Evolutionary conservation across 148 eudicot genomes (phyloP), one percentile per base, ranked within the genome.

Genomic region (Selenicereus undatus): DNA sequence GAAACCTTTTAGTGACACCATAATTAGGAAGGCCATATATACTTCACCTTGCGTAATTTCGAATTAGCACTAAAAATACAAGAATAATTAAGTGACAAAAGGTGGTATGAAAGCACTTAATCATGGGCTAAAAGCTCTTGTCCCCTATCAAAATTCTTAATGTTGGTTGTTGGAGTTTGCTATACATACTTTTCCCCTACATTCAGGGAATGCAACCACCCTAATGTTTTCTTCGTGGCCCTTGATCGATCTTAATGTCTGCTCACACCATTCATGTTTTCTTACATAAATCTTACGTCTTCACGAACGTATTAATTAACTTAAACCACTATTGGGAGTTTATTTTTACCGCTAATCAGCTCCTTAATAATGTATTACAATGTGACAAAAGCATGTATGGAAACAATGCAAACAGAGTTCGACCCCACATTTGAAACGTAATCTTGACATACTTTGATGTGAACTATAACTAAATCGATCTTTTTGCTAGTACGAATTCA

Each of bases 101-200:
- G 14, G 21, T 21, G 12, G 39, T 50, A 30, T 77, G 66, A 52
- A 79, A 83, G 79, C 79, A 56, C 76, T 75, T 73, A 65, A 81
- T 73, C 9, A 71, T 79, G 27, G 30, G 66, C n/a, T 36, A 32
- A 80, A 80, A 76, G 51, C 43, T 48, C 26, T 48, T 81, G 83
- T 77, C 78, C 78, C 77, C 86, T 35, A 18, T 29, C 26, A 77
- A 81, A 78, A 73, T 76, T 52, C 78, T 72, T 62, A 73, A 54
- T 81, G 86, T 81, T 78, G 86, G 83, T 52, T 81, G 86, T 81
- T 78, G 86, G 83, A 81, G 42, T 64, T 26, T 50, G 86, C 74
- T 20, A 60, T 50, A 72, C 86, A 60, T 50, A 72, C 86, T 84
- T 84, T 84, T 50, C 14, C 86, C 78, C 74, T 72, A 80, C 86